phyloP scores from a whole-genome alignment of 2,329 filamentous ascomycete species.

The Ambrosiella cleistominuta region DNA sequence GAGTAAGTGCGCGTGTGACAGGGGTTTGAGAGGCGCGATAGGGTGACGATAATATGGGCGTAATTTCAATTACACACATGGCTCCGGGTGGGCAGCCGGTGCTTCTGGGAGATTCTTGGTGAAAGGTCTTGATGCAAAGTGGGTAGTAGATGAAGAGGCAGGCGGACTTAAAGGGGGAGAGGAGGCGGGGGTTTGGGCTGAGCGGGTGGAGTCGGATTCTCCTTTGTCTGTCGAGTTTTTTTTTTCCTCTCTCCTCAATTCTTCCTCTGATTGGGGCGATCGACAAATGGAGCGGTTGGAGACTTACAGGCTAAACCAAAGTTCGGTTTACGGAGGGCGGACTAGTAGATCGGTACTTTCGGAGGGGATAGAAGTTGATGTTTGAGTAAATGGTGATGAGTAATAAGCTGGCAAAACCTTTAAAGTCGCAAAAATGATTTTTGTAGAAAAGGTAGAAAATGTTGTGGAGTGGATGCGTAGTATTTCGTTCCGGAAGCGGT shows the following conservation, averaged over 20 bases:
- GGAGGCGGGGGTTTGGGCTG: background rate
- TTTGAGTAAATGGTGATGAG: background rate
- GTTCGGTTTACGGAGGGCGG: background rate
- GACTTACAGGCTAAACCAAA: background rate
- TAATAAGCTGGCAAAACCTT: too few relatives aligned
- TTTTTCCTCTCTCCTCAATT: background rate
- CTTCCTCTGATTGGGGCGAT: background rate
- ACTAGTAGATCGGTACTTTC: background rate
- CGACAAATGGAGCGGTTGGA: background rate
- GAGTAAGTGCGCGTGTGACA: background rate
- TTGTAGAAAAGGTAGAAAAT: too few relatives aligned
- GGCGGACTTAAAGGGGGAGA: background rate
- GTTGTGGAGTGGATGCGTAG: too few relatives aligned
- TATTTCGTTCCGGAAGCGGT: too few relatives aligned
- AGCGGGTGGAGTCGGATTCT: background rate
- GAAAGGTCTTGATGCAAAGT: background rate
- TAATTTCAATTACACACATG: constrained; percentile 3
- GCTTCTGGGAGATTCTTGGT: background rate
- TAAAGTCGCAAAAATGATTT: too few relatives aligned
- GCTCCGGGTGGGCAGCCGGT: constrained; percentile 1
- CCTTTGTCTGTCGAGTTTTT: background rate
- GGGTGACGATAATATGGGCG: background rate
- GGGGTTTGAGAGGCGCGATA: constrained; percentile 2
- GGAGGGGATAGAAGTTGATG: background rate
- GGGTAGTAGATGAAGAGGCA: background rate